Evolutionary conservation across 768 basidiomycete species (phyloP), one percentile per base, ranked within the genome.

Genomic region (Kwoniella dendrophila): DNA sequence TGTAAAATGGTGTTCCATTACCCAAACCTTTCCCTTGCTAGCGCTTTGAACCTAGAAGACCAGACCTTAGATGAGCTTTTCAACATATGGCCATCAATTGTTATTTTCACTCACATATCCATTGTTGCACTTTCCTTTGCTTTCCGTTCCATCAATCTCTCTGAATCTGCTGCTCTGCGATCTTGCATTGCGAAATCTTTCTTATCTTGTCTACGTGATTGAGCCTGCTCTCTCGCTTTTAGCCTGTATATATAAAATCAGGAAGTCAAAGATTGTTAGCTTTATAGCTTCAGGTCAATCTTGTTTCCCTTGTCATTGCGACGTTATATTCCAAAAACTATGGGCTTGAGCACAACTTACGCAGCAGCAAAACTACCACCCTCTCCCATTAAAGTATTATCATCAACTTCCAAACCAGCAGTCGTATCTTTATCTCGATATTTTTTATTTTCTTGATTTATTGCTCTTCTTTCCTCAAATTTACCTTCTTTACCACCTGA

Each of bases 101-200:
- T 20, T 7, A 26, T 10, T 8, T 32, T 18, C 2, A 68, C 74
- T 67, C 51, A 92, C 92, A 93, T 94, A 59, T 91, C 91, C 91
- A 97, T 97, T 0, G 92, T 96, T 18, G 87, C 89, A 76, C 86
- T 87, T 71, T 96, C 92, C 74, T 90, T 93, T 73, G 88, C 86
- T 69, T 84, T 86, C 60, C 86, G 81, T 4, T 84, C 86, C 24
- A 71, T 81, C 0, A 84, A 82, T 57, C 88, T 84, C 73, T 93
- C 90, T 41, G 85, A 83, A 12, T 82, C 74, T 1, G 78, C 83
- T 27, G 82, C 81, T 3, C 73, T 71, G 57, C 88, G 48, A 85
- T 86, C 33, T 36, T 64, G 59, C 78, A 79, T 47, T 27, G 49
- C 54, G 33, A 61, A 63, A 18, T 64, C 74, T 43, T 60, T 63